Evolutionary conservation across 495 filamentous ascomycete species (phyloP), one percentile per base, ranked within the genome.

Genomic region (Viridothelium virens): DNA sequence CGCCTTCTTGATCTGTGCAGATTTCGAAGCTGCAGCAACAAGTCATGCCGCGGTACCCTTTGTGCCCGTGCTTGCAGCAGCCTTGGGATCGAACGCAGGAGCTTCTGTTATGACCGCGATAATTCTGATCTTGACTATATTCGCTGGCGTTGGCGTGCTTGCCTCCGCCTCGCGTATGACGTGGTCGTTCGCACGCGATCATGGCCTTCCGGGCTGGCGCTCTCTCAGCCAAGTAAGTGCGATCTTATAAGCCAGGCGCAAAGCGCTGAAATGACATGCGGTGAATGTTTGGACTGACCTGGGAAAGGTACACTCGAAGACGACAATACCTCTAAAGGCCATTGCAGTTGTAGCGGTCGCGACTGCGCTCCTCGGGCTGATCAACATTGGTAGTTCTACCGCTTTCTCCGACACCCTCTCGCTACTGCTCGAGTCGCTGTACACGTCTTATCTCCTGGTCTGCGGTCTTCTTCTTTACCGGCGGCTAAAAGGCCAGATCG

Each of bases 41-140:
- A 67, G n/a, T n/a, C 37, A 44, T 5, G 68, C 69, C 4, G 69
- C 66, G 18, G 79, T 85, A 2, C 85, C 85, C 0, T 79, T 86
- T 50, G 70, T 86, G 39, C 78, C 83, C 41, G 76, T 87, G 3
- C 86, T 83, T 72, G 72, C 79, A 63, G 79, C 86, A 64, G 85
- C 82, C 2, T 69, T 82, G 1, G 67, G 74, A 0, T 82, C 75
- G 61, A 78, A 76, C 39, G 78, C 78, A 4, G 85, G 80, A 2
- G 82, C 85, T 0, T 82, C 83, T 56, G 80, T 82, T 11, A 68
- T 86, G 38, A 79, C 75, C 56, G 70, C 70, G 2, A 67, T 74
- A 16, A 66, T 79, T 14, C 69, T 76, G 25, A 56, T 67, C 62
- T 65, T 77, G 9, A 71, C 72, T 61, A 75, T 74, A 61, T 66